These are phyloP conservation scores for Backusella luteola DNA, from an alignment of 192 early-diverging fungal species.

Conservation along the genomic window DNA sequence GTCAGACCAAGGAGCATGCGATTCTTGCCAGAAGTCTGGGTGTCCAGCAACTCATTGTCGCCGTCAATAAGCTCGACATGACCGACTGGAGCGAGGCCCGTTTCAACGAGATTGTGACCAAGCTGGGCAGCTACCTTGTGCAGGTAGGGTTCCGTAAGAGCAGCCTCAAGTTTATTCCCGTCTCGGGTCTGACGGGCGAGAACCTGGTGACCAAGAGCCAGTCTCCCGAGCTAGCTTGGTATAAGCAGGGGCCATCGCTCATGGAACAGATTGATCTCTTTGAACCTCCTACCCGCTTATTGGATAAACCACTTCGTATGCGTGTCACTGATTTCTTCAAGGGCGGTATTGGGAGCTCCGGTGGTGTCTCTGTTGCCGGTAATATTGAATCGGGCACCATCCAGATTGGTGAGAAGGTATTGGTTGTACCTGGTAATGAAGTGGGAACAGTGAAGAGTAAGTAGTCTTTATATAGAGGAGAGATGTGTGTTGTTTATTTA, in stretches of 20 bases:
- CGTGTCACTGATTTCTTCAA: constrained; percentile 90
- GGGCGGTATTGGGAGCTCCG: constrained; percentile 71
- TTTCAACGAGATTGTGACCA: constrained; percentile 71
- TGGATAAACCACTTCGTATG: constrained; percentile 85
- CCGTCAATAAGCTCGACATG: constrained; percentile 94
- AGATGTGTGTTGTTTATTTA: no score
- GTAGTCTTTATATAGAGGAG: background rate
- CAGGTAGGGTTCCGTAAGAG: constrained; percentile 79
- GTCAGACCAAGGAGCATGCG: constrained; percentile 97
- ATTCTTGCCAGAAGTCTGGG: constrained; percentile 89
- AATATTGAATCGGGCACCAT: constrained; percentile 83
- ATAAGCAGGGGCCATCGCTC: constrained; percentile 84
- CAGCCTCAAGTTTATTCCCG: constrained; percentile 83
- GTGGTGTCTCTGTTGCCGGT: constrained; percentile 81
- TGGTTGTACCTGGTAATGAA: constrained; percentile 82
- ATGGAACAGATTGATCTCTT: constrained; percentile 72
- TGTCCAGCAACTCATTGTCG: constrained; percentile 88
- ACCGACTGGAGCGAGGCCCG: constrained; percentile 79
- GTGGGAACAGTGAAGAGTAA: constrained; percentile 73
- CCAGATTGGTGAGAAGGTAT: constrained; percentile 83
- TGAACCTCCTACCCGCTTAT: constrained; percentile 66
- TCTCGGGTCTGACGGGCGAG: constrained; percentile 87
- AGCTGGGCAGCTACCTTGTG: constrained; percentile 69
- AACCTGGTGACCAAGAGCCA: constrained; percentile 66
- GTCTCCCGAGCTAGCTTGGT: constrained; percentile 47